Conservation (phyloP, 169 alveolate species). For the Eimeria necatrix region DNA sequence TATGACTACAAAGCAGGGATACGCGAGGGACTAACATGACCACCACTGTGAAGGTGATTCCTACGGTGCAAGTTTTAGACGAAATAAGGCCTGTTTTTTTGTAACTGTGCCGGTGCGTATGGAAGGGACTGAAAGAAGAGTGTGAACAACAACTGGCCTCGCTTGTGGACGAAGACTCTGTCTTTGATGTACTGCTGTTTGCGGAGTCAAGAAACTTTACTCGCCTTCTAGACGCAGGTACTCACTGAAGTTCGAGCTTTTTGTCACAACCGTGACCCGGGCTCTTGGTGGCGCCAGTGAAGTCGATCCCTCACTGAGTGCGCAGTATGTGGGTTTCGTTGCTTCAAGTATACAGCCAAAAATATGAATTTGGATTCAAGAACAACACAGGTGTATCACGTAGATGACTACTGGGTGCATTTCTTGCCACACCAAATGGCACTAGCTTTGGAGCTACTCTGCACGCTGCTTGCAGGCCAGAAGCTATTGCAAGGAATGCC, state of each 20-base stretch:
- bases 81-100: not conserved
- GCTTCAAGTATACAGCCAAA: not conserved
- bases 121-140: conserved; percentile 65
- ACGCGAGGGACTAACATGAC: no score
- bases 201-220: conserved; percentile 62
- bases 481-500: conserved; percentile 73
- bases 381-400: not conserved
- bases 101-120: not conserved
- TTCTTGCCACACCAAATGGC: no score
- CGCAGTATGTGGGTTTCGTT: no score
- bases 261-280: not conserved
- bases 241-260: not conserved
- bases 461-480: conserved; percentile 49
- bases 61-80: not conserved
- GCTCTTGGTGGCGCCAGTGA: no score
- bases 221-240: conserved; percentile 65
- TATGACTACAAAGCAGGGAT: no score
- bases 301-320: no score
- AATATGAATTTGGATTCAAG: not conserved
- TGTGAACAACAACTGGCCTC: conserved; percentile 59
- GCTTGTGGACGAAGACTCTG: conserved; percentile 62
- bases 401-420: no score
- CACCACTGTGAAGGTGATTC: no score
- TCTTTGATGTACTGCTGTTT: conserved; percentile 59
- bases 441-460: not conserved